Base-by-base conservation (phyloP, 2,329 filamentous ascomycete species). In the Leptographium lundbergii region DNA sequence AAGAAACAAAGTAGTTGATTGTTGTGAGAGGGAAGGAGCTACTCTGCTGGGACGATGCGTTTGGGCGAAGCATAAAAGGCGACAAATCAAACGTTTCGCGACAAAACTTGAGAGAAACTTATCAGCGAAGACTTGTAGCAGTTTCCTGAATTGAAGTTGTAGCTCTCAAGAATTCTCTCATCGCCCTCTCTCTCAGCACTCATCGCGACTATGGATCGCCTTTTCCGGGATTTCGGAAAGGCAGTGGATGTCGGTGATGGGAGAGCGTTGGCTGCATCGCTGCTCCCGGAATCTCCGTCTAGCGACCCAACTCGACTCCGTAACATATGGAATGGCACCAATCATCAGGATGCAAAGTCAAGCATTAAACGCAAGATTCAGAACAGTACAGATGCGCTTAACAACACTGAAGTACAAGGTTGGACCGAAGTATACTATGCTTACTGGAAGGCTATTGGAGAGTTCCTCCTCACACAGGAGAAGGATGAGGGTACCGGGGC, bases 361-460 rank as follows among this genome's bases (percentile, higher is more conserved):
- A 87, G 94, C 66, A 77, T 96, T 58, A 84, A 85, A 59, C 85
- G 88, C 67, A 79, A 94, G 60, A 81, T 92, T 61, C 75, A 77
- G 60, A 83, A 86, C 64, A 83, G 78, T 65, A 79, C 78, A 59
- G 73, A 76, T 29, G 71, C 75, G 57, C 70, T 90, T 27, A 74
- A 78, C n/a, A 78, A 82, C 48, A 80, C 85, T 48, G 89, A 96
- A 73, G 76, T 82, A 27, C 81, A 79, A 60, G 86, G 85, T n/a
- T 99, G 94, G 94, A 77, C 86, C 0, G 91, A 96, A 47, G 84
- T 97, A 34, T 95, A 91, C 68, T 76, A 80, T 42, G 78, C 82
- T 24, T 96, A 91, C 69, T 96, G 91, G 90, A 90, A 87, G 66
- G 88, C 89, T 27, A 74, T 88, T 47, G 85, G 84, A 36, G 85